Conservation (phyloP, 2,329 filamentous ascomycete species). For the Epichloe coenophiala region DNA sequence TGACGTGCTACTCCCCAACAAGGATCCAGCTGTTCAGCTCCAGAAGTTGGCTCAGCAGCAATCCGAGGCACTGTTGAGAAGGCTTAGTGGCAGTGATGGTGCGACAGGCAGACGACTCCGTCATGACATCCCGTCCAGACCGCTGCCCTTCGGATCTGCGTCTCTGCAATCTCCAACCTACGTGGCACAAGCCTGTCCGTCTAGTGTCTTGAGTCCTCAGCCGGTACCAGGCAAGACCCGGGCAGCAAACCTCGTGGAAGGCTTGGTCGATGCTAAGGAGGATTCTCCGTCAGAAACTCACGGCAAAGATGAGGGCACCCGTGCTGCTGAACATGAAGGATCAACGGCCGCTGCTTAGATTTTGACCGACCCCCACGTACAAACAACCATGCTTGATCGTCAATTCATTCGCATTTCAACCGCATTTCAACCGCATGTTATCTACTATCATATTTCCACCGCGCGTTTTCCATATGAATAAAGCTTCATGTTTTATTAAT, state of each 20-base stretch:
- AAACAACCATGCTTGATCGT: neutral
- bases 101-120: constrained; percentile 15
- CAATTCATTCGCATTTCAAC: too few species aligned
- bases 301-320: neutral
- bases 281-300: neutral
- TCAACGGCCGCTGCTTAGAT: neutral
- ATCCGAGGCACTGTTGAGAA: constrained; percentile 45
- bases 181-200: constrained; percentile 12
- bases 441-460: neutral
- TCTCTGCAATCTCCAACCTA: constrained; percentile 16
- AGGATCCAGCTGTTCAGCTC: constrained; percentile 60
- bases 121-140: constrained; percentile 33
- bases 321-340: neutral
- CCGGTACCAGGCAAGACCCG: constrained; percentile 1
- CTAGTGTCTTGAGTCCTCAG: constrained; percentile 4
- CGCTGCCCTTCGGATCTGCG: constrained; percentile 41
- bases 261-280: neutral
- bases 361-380: neutral
- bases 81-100: constrained; percentile 27
- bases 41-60: constrained; percentile 57
- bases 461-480: neutral
- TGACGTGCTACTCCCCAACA: constrained; percentile 35
- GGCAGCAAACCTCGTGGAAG: neutral
- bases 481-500: too few species aligned
- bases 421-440: too few species aligned